phyloP scores from a whole-genome alignment of 2,329 filamentous ascomycete genomes.

The Botrytis aclada region DNA sequence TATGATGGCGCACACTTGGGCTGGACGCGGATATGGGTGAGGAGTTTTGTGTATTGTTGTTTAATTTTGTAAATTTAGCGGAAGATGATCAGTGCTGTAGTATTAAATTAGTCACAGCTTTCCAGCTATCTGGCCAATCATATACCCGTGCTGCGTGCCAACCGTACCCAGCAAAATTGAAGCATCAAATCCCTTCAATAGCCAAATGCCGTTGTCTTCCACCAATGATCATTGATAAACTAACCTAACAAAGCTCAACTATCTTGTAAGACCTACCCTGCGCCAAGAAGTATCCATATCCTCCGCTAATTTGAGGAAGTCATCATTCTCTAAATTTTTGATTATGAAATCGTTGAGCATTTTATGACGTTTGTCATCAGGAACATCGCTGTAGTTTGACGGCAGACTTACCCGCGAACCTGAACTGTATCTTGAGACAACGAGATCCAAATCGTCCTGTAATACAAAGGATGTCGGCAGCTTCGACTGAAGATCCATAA shows the following conservation, averaged over 20 bases:
- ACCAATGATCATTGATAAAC: not conserved
- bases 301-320: conserved; percentile 49
- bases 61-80: not conserved
- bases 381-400: conserved; percentile 21
- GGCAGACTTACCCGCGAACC: conserved; percentile 1
- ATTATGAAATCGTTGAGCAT: conserved; percentile 50
- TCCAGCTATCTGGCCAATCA: not conserved
- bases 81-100: not conserved
- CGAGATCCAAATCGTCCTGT: conserved; percentile 2
- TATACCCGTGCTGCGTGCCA: not conserved
- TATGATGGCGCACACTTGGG: not conserved
- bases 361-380: conserved; percentile 41
- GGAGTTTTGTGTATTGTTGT: not conserved
- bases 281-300: conserved; percentile 50
- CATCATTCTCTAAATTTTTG: conserved; percentile 46
- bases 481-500: not conserved
- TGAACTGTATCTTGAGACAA: not conserved
- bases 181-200: not conserved
- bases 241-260: not conserved
- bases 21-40: not conserved
- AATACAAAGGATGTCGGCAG: not conserved
- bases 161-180: not conserved
- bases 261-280: conserved; percentile 45
- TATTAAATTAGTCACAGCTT: not conserved
- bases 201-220: not conserved